A percentile compares a stretch with the other conserved stretches of the same genome.
Conservation (phyloP, 805 yeast genomes). For the Pichia exigua region DNA sequence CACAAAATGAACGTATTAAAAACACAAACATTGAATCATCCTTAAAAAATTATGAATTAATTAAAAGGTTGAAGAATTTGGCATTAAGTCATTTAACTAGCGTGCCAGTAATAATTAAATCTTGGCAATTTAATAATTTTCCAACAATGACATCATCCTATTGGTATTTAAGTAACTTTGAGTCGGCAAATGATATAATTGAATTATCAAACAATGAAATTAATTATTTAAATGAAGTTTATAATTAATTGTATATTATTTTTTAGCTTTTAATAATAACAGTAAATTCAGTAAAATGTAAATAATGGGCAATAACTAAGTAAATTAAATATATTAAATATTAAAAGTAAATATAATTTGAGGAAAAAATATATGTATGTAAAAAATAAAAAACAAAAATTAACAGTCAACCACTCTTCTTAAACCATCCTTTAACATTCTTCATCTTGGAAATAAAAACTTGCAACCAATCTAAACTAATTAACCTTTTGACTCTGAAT, state of each 20-base stretch:
- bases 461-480: background rate
- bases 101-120: background rate
- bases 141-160: background rate
- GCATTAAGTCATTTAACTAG: background rate
- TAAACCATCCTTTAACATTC: background rate
- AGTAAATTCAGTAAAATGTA: background rate
- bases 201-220: background rate
- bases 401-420: background rate
- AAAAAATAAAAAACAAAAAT: background rate
- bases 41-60: background rate
- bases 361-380: no score
- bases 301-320: background rate
- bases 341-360: background rate
- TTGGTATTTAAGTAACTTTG: background rate
- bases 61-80: background rate
- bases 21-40: background rate
- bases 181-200: background rate
- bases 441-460: background rate
- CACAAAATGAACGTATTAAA: background rate
- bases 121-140: background rate
- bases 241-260: background rate
- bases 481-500: conserved; percentile 25
- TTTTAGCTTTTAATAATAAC: background rate
- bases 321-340: no score
- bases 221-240: background rate